These are phyloP conservation scores for Fusarium sp. DNA, from an alignment of 2,329 filamentous ascomycete genomes.

Conservation along the genomic window DNA sequence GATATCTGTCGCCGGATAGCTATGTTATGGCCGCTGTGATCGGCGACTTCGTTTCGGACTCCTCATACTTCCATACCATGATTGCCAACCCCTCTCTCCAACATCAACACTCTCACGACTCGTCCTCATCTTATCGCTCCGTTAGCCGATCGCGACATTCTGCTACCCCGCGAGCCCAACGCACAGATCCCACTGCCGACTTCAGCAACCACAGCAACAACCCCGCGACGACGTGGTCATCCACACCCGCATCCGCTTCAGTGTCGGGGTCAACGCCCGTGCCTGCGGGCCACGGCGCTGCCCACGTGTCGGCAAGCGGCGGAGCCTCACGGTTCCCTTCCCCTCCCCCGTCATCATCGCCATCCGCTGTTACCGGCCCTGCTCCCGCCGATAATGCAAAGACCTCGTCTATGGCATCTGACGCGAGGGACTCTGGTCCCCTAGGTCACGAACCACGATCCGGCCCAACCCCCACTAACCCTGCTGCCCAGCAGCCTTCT, in stretches of 20 bases:
- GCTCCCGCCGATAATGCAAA: slow-evolving; percentile 56
- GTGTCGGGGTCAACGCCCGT: slow-evolving; percentile 36
- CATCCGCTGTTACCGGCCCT: slow-evolving; percentile 54
- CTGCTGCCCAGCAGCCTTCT: slow-evolving; percentile 49
- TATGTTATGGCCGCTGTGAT: slow-evolving; percentile 74
- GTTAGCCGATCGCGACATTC: slow-evolving; percentile 47
- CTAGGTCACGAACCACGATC: slow-evolving; percentile 40
- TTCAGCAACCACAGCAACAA: slow-evolving; percentile 28
- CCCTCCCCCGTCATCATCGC: slow-evolving; percentile 66
- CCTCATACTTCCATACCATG: slow-evolving; percentile 77
- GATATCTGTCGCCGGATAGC: slow-evolving; percentile 33
- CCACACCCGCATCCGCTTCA: slow-evolving; percentile 18
- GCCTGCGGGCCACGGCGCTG: slow-evolving; percentile 37
- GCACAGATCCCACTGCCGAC: slow-evolving; percentile 36
- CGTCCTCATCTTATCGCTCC: slow-evolving; percentile 45
- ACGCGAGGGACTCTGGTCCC: slow-evolving; percentile 48
- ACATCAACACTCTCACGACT: slow-evolving; percentile 58
- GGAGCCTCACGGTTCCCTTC: slow-evolving; percentile 64
- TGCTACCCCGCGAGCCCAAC: slow-evolving; percentile 46
- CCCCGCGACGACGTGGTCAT: slow-evolving; percentile 26
- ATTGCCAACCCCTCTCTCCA: slow-evolving; percentile 67
- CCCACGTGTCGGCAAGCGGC: slow-evolving; percentile 50
- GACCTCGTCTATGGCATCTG: slow-evolving; percentile 63
- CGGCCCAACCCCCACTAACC: slow-evolving; percentile 31
- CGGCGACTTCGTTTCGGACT: slow-evolving; percentile 80